Evolutionary conservation across 2,329 filamentous ascomycete species (phyloP).

Genomic region (Setomelanomma holmii): DNA sequence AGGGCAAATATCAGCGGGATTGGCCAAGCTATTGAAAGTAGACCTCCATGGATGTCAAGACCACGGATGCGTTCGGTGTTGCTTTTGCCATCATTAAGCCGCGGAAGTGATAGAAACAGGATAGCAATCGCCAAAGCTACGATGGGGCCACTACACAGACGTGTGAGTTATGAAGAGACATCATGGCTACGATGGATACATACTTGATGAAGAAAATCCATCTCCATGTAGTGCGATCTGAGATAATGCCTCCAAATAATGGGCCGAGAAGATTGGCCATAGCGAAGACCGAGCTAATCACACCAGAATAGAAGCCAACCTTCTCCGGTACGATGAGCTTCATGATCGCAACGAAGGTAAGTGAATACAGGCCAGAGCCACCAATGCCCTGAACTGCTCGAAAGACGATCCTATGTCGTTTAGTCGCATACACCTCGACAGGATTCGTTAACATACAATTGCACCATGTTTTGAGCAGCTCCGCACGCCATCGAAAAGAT

Average conservation of each 20-base stretch:
- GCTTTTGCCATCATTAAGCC: conserved; percentile 31
- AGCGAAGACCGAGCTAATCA: conserved; percentile 48
- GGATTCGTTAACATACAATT: too few species aligned
- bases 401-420: conserved; percentile 41
- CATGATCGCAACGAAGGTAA: conserved; percentile 47
- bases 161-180: conserved; percentile 3
- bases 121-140: conserved; percentile 28
- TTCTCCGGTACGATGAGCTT: conserved; percentile 39
- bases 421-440: too few species aligned
- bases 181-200: neutral
- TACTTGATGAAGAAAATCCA: conserved; percentile 60
- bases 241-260: conserved; percentile 54
- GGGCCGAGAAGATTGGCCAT: conserved; percentile 54
- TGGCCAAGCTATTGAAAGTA: conserved; percentile 39
- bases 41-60: conserved; percentile 38
- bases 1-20: conserved; percentile 43
- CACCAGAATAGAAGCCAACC: conserved; percentile 43
- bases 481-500: conserved; percentile 43
- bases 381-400: conserved; percentile 55
- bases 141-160: conserved; percentile 28
- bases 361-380: conserved; percentile 57
- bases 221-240: conserved; percentile 51
- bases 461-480: conserved; percentile 37
- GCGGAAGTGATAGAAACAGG: conserved; percentile 37
- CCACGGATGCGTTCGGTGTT: conserved; percentile 32